Conservation (phyloP, 179 eudicot genomes). For the Vitellaria paradoxa region DNA sequence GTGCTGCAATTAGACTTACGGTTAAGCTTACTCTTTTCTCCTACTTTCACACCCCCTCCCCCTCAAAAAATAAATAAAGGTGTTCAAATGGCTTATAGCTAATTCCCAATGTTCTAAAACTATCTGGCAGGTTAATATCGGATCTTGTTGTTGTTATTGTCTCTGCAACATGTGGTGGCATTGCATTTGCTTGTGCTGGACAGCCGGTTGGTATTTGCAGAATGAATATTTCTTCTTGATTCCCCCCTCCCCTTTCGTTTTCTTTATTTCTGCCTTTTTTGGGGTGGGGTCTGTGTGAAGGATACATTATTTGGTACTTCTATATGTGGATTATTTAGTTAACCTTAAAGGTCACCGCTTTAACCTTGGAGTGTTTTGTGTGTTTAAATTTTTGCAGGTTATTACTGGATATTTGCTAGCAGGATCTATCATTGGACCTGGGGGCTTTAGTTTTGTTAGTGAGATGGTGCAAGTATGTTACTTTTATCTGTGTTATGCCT, state of each 20-base stretch:
- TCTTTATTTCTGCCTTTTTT: slow-evolving; percentile 6
- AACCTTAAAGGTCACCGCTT: not conserved
- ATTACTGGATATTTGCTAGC: slow-evolving; percentile 90
- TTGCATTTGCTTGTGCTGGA: slow-evolving; percentile 95
- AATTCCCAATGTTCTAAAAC: slow-evolving; percentile 5
- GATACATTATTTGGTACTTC: not conserved
- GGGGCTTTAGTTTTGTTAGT: slow-evolving; percentile 77
- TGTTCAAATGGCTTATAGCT: not conserved
- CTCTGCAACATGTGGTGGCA: slow-evolving; percentile 97
- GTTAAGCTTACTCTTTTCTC: slow-evolving; percentile 26
- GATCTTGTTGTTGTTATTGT: slow-evolving; percentile 92
- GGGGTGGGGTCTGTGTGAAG: not conserved
- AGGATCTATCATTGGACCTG: slow-evolving; percentile 90
- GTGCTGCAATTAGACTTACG: slow-evolving; percentile 91
- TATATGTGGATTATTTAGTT: too few species aligned
- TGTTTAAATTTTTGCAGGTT: slow-evolving; percentile 45
- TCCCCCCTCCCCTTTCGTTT: not conserved
- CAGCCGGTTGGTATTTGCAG: slow-evolving; percentile 50
- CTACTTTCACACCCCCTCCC: not conserved
- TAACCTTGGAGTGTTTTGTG: not conserved
- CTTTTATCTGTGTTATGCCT: not conserved
- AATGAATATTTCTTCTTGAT: too few species aligned
- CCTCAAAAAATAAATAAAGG: too few species aligned
- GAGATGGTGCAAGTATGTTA: slow-evolving; percentile 89
- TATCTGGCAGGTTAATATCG: slow-evolving; percentile 62